Evolutionary conservation across 2,329 filamentous ascomycete genomes (phyloP).

Genomic region (Thyridium curvatum): DNA sequence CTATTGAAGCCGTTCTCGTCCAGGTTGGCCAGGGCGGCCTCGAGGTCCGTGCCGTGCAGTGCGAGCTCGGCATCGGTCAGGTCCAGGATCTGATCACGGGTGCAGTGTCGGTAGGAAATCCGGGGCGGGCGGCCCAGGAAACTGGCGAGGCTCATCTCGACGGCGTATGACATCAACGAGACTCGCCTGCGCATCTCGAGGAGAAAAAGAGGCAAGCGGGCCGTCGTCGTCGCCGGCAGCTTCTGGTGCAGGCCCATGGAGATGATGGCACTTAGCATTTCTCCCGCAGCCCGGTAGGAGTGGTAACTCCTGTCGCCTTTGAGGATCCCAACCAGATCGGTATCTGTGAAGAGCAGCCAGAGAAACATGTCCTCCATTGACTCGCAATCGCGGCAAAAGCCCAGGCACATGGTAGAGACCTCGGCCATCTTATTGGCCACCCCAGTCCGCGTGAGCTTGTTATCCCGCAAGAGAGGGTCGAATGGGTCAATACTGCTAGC

Average conservation of each 20-base stretch:
- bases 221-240: slow-evolving; percentile 13
- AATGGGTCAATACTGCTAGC: slow-evolving; percentile 17
- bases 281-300: slow-evolving; percentile 21
- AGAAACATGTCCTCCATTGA: slow-evolving; percentile 22
- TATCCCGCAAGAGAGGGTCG: slow-evolving; percentile 17
- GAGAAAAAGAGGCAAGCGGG: slow-evolving; percentile 22
- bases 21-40: slow-evolving; percentile 14
- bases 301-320: slow-evolving; percentile 21
- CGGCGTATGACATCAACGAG: slow-evolving; percentile 16
- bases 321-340: slow-evolving; percentile 11
- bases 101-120: slow-evolving; percentile 23
- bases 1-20: slow-evolving; percentile 21
- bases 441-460: slow-evolving; percentile 15
- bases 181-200: slow-evolving; percentile 19
- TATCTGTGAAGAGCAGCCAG: slow-evolving; percentile 21
- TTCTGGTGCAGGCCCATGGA: slow-evolving; percentile 24
- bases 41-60: slow-evolving; percentile 17
- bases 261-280: slow-evolving; percentile 19
- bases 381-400: slow-evolving; percentile 24
- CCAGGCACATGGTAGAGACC: slow-evolving; percentile 18
- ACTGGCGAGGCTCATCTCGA: slow-evolving; percentile 20
- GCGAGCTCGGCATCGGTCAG: slow-evolving; percentile 18
- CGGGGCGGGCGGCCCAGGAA: slow-evolving; percentile 26
- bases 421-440: slow-evolving; percentile 20
- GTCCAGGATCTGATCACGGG: slow-evolving; percentile 18